phyloP scores from a whole-genome alignment of 1,139 yeast genomes.

The Yamadazyma diddensiae region DNA sequence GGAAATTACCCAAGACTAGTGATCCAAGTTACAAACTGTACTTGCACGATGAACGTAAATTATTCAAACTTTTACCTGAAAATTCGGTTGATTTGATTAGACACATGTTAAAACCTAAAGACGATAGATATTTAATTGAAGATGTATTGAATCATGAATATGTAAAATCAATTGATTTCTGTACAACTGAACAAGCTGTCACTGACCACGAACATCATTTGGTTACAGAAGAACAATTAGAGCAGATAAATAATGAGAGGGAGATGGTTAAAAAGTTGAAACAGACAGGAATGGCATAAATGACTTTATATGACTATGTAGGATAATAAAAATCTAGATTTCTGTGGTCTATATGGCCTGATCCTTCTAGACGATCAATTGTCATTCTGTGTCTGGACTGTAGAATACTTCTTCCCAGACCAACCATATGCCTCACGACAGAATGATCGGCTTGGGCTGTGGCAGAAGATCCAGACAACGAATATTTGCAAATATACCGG shows the following conservation, averaged over 20 bases:
- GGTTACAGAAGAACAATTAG: slow-evolving; percentile 53
- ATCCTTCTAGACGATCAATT: too few species aligned
- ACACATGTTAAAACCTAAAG: slow-evolving; percentile 30
- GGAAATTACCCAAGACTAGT: slow-evolving; percentile 66
- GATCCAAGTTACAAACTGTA: slow-evolving; percentile 53
- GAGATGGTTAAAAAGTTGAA: slow-evolving; percentile 28
- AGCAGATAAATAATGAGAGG: slow-evolving; percentile 38
- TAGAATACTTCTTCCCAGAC: too few species aligned
- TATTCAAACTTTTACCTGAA: slow-evolving; percentile 36
- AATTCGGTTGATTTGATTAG: slow-evolving; percentile 33
- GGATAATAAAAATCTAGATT: too few species aligned
- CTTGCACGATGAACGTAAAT: slow-evolving; percentile 22
- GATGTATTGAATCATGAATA: slow-evolving; percentile 31
- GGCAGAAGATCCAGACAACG: too few species aligned
- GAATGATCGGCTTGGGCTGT: too few species aligned
- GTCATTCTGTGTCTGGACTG: too few species aligned
- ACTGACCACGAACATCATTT: slow-evolving; percentile 53
- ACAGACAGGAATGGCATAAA: slow-evolving; percentile 12
- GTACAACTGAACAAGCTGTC: slow-evolving; percentile 20
- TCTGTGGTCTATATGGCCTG: too few species aligned
- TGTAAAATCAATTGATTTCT: slow-evolving; percentile 25
- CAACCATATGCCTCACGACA: too few species aligned
- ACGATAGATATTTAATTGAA: slow-evolving; percentile 26
- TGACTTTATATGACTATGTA: too few species aligned
- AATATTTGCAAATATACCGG: too few species aligned